Evolutionary conservation across 2,329 filamentous ascomycete genomes (phyloP), one percentile per base, ranked within the genome.

Genomic region (Colletotrichum destructivum): DNA sequence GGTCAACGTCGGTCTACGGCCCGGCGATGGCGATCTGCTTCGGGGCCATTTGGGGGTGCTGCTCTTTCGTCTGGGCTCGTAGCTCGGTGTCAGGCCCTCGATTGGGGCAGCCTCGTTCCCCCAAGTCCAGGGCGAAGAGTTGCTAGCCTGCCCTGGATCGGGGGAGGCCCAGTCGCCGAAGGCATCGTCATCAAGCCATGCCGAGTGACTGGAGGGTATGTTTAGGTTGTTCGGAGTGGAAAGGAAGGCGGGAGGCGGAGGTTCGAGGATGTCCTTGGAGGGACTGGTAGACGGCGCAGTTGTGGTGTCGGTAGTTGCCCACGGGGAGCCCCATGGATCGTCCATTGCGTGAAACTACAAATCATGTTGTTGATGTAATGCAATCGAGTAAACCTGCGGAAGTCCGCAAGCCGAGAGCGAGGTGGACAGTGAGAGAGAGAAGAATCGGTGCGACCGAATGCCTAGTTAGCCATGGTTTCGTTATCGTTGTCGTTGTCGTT

Each of bases 251-350:
- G 79, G 82, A 26, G 83, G 83, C 1, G 84, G 83, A 26, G 82
- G 84, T 59, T 83, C 84, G 65, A 84, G 80, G 55, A 81, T 78
- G 44, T 77, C 75, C 62, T 79, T 80, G 47, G 79, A 75, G 23
- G 79, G 78, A 51, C 78, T 80, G 18, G 79, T 74, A 16, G 74
- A 73, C 15, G 59, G 49, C 42, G 60, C 38, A 40, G 71, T 31
- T 31, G 60, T 77, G 76, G 78, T 74, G 76, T 87, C 79, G 78
- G 82, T 78, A 70, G 82, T 83, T 71, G 86, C 84, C 88, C 88
- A 90, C 81, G 88, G 88, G 76, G 88, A 89, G 80, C 86, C 87
- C 88, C 88, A 90, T 76, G 88, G 88, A 88, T 90, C 88, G 79
- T 90, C 88, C 88, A 90, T 90, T 76, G 71, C 57, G 71, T 54